Percentiles rank a stretch among this genome's conserved stretches.
These are phyloP conservation scores for Amyloporia xantha DNA, from an alignment of 768 basidiomycete species.

Conservation along the genomic window DNA sequence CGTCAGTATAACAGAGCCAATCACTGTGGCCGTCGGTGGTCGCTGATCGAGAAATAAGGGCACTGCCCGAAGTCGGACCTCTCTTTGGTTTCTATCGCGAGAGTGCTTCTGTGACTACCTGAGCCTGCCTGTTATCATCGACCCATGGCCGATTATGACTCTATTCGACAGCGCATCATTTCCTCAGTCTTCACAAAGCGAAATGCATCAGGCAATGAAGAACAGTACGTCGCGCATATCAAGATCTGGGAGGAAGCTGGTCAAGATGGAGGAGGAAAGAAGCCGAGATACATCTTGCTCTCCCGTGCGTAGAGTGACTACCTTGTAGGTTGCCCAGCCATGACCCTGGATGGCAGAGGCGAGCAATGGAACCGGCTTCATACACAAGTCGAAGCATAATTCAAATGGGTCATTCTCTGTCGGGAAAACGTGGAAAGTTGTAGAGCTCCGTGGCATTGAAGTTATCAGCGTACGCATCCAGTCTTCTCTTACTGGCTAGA, in stretches of 20 bases:
- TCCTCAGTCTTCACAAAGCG: slow-evolving; percentile 76
- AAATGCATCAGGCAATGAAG: slow-evolving; percentile 58
- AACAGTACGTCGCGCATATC: slow-evolving; percentile 80
- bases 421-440: slow-evolving; percentile 91
- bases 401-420: slow-evolving; percentile 92
- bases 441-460: slow-evolving; percentile 76
- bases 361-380: slow-evolving; percentile 53
- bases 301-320: slow-evolving; percentile 61
- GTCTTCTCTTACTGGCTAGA: slow-evolving; percentile 9
- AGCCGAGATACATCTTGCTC: slow-evolving; percentile 86
- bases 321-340: background rate
- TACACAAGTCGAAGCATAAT: slow-evolving; percentile 97
- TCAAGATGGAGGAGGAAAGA: slow-evolving; percentile 59
- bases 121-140: too few relatives aligned
- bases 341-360: slow-evolving; percentile 39
- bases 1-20: too few relatives aligned
- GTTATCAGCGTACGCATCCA: slow-evolving; percentile 57
- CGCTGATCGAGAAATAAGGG: too few relatives aligned
- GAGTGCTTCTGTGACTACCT: too few relatives aligned
- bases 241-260: slow-evolving; percentile 91
- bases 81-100: too few relatives aligned
- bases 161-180: slow-evolving; percentile 67
- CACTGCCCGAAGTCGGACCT: too few relatives aligned
- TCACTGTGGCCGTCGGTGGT: too few relatives aligned
- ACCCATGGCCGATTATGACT: slow-evolving; percentile 34